phyloP scores from a whole-genome alignment of 768 basidiomycete species.

The Termitomyces sp. region DNA sequence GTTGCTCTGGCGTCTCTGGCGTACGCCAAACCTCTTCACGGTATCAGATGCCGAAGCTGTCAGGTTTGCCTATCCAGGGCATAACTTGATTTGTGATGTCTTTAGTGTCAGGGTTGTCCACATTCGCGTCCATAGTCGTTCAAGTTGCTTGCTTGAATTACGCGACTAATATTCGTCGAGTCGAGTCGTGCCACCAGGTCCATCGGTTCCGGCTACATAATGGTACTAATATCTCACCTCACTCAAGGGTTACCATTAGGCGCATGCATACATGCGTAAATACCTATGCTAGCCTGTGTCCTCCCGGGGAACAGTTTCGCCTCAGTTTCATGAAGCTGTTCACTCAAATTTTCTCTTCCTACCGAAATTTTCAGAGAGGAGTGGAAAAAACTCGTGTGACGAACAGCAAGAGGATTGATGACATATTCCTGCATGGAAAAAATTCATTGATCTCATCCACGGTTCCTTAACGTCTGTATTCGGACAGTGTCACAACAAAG shows the following conservation, averaged over 20 bases:
- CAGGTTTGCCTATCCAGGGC: no score
- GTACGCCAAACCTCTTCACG: no score
- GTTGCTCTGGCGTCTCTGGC: no score
- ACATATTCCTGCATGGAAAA: not conserved
- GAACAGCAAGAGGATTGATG: not conserved
- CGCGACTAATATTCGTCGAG: not conserved
- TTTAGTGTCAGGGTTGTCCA: not conserved
- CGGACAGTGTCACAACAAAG: not conserved
- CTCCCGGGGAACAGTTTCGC: not conserved
- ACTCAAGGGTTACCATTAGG: no score
- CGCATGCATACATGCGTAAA: no score
- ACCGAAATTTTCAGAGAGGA: not conserved
- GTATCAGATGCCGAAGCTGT: no score
- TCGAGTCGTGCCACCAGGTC: not conserved
- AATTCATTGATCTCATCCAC: not conserved
- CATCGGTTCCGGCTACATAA: not conserved
- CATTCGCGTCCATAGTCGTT: not conserved
- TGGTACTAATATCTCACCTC: not conserved
- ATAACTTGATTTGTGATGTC: not conserved
- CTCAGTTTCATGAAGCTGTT: not conserved
- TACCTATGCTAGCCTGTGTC: not conserved
- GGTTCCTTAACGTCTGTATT: not conserved
- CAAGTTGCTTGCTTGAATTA: not conserved
- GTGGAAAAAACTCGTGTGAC: not conserved
- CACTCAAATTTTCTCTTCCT: not conserved